Evolutionary conservation across 768 basidiomycete genomes (phyloP).

Genomic region (Xerocomellus chrysenteron): DNA sequence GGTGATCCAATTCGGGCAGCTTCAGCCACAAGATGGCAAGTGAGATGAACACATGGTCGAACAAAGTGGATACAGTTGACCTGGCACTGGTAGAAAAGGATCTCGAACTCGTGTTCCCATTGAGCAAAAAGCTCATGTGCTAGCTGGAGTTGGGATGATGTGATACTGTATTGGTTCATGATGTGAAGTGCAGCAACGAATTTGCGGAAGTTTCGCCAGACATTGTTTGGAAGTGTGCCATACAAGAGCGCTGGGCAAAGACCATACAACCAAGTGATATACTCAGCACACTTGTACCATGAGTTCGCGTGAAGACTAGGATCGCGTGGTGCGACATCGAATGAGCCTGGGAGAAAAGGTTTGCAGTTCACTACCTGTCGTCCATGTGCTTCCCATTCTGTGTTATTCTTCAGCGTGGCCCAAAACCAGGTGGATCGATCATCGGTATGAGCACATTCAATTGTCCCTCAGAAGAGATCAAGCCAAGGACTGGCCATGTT

Average conservation of each 20-base stretch:
- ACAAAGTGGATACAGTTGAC: neutral
- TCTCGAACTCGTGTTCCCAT: neutral
- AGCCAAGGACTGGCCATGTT: neutral
- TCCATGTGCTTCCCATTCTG: neutral
- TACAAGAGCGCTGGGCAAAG: neutral
- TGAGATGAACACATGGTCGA: neutral
- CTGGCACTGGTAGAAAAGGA: neutral
- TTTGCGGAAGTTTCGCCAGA: slow-evolving; percentile 4
- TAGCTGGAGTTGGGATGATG: neutral
- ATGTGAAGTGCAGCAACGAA: neutral
- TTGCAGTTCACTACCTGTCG: neutral
- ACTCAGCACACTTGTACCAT: neutral
- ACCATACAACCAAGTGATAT: neutral
- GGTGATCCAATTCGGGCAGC: neutral
- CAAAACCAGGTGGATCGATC: too few relatives aligned
- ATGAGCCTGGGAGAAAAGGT: neutral
- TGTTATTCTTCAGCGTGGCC: too few relatives aligned
- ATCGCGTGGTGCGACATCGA: neutral
- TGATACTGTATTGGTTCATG: neutral
- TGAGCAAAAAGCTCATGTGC: neutral
- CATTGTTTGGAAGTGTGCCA: neutral
- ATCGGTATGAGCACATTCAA: too few relatives aligned
- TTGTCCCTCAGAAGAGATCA: too few relatives aligned
- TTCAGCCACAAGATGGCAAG: neutral
- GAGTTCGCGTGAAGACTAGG: neutral